These are phyloP conservation scores for Phtheirospermum japonicum DNA, from an alignment of 257 asterid species.

Conservation along the genomic window DNA sequence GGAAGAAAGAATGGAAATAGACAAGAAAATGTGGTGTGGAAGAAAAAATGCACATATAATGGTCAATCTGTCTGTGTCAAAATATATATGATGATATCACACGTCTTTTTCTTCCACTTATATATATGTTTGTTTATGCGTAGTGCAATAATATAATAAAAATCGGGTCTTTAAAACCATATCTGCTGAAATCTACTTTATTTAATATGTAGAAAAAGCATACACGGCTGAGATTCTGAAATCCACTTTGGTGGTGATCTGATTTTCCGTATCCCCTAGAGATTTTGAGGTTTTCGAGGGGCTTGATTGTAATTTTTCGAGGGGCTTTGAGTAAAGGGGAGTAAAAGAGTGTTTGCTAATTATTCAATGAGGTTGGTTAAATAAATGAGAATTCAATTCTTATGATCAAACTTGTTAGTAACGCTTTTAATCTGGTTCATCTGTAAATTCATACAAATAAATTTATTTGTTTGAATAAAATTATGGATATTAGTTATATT, in stretches of 20 bases:
- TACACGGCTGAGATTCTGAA: constrained; percentile 59
- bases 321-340: not conserved
- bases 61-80: constrained; percentile 49
- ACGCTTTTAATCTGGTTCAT: too few relatives aligned
- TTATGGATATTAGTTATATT: too few relatives aligned
- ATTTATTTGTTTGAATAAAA: too few relatives aligned
- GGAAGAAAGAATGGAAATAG: constrained; percentile 10
- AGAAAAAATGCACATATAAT: constrained; percentile 29
- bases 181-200: constrained; percentile 64
- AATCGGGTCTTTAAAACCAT: constrained; percentile 44
- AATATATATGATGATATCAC: constrained; percentile 32
- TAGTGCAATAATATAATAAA: too few relatives aligned
- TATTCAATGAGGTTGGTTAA: too few relatives aligned
- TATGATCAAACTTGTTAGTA: too few relatives aligned
- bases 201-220: constrained; percentile 33
- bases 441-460: too few relatives aligned
- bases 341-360: too few relatives aligned
- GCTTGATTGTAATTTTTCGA: not conserved
- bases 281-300: constrained; percentile 23
- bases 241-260: constrained; percentile 55
- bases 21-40: constrained; percentile 10
- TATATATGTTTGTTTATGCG: constrained; percentile 3
- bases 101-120: constrained; percentile 36
- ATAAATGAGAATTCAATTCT: too few relatives aligned
- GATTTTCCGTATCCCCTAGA: constrained; percentile 45